phyloP scores from a whole-genome alignment of 2,329 filamentous ascomycete species.

The Alternaria angustiovoidea region DNA sequence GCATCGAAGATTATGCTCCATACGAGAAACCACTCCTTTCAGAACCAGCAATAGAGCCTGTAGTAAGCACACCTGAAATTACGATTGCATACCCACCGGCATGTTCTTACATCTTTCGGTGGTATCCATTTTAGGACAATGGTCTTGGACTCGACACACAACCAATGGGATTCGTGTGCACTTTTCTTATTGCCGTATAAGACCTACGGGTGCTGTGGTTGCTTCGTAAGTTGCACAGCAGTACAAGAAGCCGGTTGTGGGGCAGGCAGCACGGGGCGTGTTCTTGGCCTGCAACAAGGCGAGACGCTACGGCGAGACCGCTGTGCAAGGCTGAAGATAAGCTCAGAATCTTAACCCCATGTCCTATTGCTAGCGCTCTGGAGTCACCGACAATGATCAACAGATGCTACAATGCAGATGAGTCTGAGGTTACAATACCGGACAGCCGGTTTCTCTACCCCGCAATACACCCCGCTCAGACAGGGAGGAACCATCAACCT shows the following conservation, averaged over 20 bases:
- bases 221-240: slow-evolving; percentile 6
- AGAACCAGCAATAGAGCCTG: background rate
- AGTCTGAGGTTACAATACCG: slow-evolving; percentile 13
- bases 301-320: slow-evolving; percentile 3
- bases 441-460: slow-evolving; percentile 29
- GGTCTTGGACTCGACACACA: background rate
- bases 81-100: background rate
- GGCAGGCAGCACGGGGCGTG: slow-evolving; percentile 16
- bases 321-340: slow-evolving; percentile 11
- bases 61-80: background rate
- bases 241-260: slow-evolving; percentile 14
- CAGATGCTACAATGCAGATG: background rate
- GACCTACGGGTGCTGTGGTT: background rate
- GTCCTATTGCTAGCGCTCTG: background rate
- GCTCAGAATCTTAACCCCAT: background rate
- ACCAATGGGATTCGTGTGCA: background rate
- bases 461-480: slow-evolving; percentile 34
- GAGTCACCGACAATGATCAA: background rate
- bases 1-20: background rate
- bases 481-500: slow-evolving; percentile 26
- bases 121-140: slow-evolving; percentile 12
- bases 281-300: background rate
- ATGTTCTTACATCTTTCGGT: background rate
- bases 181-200: background rate
- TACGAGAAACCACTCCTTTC: background rate